Evolutionary conservation across 106 monocot genomes (phyloP).

Genomic region (Dactylorhiza incarnata): DNA sequence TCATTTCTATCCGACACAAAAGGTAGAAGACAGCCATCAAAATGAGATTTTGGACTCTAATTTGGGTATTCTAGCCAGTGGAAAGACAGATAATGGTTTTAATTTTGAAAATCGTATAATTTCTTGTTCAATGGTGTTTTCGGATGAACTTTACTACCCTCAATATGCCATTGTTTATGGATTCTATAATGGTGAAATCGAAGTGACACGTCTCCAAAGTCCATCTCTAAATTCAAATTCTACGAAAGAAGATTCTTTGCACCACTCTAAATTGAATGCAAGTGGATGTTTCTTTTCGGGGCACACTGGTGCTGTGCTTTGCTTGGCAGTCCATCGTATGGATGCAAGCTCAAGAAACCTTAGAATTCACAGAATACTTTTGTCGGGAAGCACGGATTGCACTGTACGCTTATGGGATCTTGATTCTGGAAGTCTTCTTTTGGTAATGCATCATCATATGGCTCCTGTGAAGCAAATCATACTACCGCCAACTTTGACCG

Average conservation of each 20-base stretch:
- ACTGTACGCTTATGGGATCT: constrained; percentile 88
- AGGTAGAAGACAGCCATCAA: neutral
- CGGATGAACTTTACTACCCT: constrained; percentile 50
- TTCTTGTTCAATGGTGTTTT: constrained; percentile 77
- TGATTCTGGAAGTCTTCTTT: constrained; percentile 43
- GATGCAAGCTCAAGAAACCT: constrained; percentile 14
- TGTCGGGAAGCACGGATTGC: constrained; percentile 85
- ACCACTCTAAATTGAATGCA: constrained; percentile 14
- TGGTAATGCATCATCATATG: constrained; percentile 82
- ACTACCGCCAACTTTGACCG: constrained; percentile 54
- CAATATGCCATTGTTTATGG: constrained; percentile 77
- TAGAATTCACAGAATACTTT: constrained; percentile 22
- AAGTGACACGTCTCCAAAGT: constrained; percentile 47
- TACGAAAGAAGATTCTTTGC: constrained; percentile 8
- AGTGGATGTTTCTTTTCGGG: constrained; percentile 46
- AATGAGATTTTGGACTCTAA: neutral
- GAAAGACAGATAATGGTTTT: neutral
- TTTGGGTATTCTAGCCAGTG: neutral
- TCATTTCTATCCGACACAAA: neutral
- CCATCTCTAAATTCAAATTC: constrained; percentile 19
- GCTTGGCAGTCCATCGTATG: constrained; percentile 73
- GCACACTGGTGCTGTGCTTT: constrained; percentile 70
- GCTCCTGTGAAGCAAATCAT: constrained; percentile 83
- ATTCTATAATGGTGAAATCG: constrained; percentile 78
- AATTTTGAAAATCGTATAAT: constrained; percentile 21